Evolutionary conservation across 139 green algal genomes (phyloP), one percentile per base, ranked within the genome.

Genomic region (Chlamydomonas sphaeroides): DNA sequence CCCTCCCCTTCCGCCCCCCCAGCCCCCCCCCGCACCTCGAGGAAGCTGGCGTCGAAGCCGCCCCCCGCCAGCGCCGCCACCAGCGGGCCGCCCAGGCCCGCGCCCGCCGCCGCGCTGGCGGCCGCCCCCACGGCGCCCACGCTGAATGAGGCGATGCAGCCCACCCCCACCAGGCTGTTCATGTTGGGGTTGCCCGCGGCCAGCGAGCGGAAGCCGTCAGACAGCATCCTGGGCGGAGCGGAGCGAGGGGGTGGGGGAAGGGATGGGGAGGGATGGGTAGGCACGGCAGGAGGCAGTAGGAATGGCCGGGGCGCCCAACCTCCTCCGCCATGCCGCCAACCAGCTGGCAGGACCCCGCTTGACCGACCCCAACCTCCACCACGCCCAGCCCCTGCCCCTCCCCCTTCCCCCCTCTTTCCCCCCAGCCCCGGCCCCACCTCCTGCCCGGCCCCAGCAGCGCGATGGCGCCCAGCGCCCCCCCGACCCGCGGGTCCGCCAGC

Each of bases 141-240:
- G 41, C 65, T 57, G 83, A 98, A 97, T 10, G 93, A 94, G 17
- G 93, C 91, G 20, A 71, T 80, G 28, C 84, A 90, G 39, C 95
- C 95, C 57, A 98, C 57, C n/a, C 88, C 93, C 33, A 98, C 95
- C 25, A 98, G 86, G 35, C 87, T 93, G 90, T 98, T 98, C 96
- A 98, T 98, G 91, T 98, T 98, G 57, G 96, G 95, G 33, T 86
- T 84, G 66, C 92, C 91, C 0, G 75, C 57, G 38, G 42, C 69
- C 33, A 98, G 85, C 0, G 91, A 88, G 4, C 76, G 67, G 45
- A 93, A 89, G 38, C 96, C 96, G 67, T 97, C 93, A 0, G 89
- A 28, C 26, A 98, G 39, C 48, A 96, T 77, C 68, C 86, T 91
- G 42, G 7, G 32, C 41, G 75, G 45, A 0, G 15, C 38, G 61